Evolutionary conservation across 345 rosid species (phyloP), one percentile per base, ranked within the genome.

Genomic region (Clarkia xantiana): DNA sequence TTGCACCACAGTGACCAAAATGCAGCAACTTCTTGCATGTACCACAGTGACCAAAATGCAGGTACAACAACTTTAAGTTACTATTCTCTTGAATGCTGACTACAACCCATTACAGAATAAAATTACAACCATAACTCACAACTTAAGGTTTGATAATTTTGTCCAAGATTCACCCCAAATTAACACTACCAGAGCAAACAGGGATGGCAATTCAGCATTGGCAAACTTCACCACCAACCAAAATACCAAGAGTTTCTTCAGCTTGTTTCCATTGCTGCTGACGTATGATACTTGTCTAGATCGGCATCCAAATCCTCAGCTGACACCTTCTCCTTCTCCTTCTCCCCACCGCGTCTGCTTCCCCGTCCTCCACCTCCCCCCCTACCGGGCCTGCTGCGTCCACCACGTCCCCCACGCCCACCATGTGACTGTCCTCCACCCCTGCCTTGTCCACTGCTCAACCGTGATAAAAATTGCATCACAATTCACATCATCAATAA

Each of bases 261-360:
- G 63, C 53, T 86, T 47, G 74, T 76, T 72, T 87, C 76, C 99
- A 93, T 87, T 44, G 86, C 69, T 63, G 70, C 88, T 2, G 90
- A 49, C 8, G 36, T 29, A 55, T 80, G 86, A 62, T 87, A 93
- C 70, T 82, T 84, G 64, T 76, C 97, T 61, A 93, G 69, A 71
- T 93, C 95, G 14, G 99, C 97, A 51, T 93, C 97, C 49, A 87
- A 95, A 69, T 84, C 97, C 51, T 87, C 97, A 0, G 91, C 94
- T 45, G 99, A 93, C 44, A 84, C 56, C 64, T 80, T 84, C 55
- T 84, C 94, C 11, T n/a, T n/a, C n/a, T n/a, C n/a, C n/a, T n/a
- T n/a, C n/a, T n/a, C n/a, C n/a, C n/a, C n/a, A n/a, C 55, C 51
- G 3, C 62, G 54, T n/a, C 55, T 53, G 48, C 72, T 77, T 55